phyloP scores from a whole-genome alignment of 2,329 filamentous ascomycete genomes.

The Myriosclerotinia scirpicola region DNA sequence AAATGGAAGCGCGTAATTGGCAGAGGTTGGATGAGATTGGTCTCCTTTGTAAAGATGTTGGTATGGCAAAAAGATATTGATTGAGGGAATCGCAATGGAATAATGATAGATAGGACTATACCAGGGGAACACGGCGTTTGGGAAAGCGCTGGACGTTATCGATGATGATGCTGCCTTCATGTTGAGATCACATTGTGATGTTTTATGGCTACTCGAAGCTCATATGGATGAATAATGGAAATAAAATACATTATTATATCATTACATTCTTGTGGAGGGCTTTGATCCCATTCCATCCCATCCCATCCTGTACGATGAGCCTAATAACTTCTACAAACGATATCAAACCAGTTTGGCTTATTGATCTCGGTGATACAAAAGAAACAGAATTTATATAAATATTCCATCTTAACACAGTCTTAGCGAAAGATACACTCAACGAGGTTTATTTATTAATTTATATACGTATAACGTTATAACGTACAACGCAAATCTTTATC shows the following conservation, averaged over 20 bases:
- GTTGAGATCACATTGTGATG: background rate
- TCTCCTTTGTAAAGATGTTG: background rate
- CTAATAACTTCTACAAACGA: background rate
- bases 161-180: background rate
- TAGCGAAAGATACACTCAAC: too few species aligned
- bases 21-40: background rate
- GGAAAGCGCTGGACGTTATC: background rate
- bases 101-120: slow-evolving; percentile 5
- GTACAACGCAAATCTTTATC: too few species aligned
- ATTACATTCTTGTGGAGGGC: background rate
- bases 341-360: background rate
- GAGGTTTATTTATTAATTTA: too few species aligned
- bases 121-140: background rate
- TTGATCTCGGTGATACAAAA: background rate
- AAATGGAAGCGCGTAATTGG: background rate
- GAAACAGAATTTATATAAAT: background rate
- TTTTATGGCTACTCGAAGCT: background rate
- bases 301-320: background rate
- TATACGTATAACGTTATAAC: too few species aligned
- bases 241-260: background rate
- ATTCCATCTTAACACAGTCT: too few species aligned
- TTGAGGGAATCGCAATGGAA: background rate
- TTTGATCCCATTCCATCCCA: background rate
- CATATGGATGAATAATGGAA: background rate
- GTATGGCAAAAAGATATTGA: background rate